Base-by-base conservation (phyloP, 1,284 basidiomycete species). In the Cystobasidiaceae sp. region DNA sequence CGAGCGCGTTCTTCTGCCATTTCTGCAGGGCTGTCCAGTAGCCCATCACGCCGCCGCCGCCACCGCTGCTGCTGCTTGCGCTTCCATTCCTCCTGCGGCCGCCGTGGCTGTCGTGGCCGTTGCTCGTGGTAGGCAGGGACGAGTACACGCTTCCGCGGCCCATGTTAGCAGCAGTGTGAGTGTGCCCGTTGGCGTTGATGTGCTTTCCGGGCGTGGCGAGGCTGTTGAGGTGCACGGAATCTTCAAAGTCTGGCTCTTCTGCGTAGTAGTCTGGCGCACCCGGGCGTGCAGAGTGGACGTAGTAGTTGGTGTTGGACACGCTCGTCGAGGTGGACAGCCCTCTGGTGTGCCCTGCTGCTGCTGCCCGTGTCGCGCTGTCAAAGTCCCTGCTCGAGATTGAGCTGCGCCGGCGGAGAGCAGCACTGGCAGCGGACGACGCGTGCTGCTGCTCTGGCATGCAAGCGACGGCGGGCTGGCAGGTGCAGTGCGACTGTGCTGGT, bases 1-100 rank as follows among this genome's bases (percentile, higher is more conserved):
- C 46, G 34, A 64, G 23, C 8, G 51, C 28, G 32, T 64, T 64
- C 51, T 51, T 44, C 45, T 64, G 61, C 61, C 61, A 64, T 56
- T 46, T 45, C 15, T 34, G 34, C 34, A 64, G 37, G 19, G 37
- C 25, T 28, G 37, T n/a, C 54, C 54, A 56, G 9, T 41, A 27
- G n/a, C 30, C 30, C 27, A 43, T 41, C 9, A 37, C 54, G 15
- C 54, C 34, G 25, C 34, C 25, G 5, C 28, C 27, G 8, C 34
- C 34, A 8, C 34, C 11, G 17, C 21, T 34, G 21, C 44, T 15
- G 15, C 54, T 27, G 27, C 30, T 43, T 21, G 21, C 32, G 8
- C 17, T 33, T 15, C 44, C 27, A 19, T 23, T 19, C 19, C 45
- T 48, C 13, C 45, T 48, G 11, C 45, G 9, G 13, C 13, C 45